Base-by-base conservation (phyloP, 148 eudicot species). In the Oxyria digyna region DNA sequence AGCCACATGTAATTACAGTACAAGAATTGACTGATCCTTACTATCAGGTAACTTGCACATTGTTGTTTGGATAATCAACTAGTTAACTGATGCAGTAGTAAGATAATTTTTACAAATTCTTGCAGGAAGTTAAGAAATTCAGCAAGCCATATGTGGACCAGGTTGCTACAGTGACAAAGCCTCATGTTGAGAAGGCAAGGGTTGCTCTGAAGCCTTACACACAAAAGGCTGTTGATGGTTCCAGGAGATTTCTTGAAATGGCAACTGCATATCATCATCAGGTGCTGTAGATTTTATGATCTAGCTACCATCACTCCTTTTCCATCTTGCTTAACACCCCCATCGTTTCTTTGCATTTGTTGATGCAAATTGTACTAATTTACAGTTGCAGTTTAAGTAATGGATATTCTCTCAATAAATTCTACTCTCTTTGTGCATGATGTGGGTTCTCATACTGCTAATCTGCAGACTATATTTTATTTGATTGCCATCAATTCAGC, bases 91-190 rank as follows among this genome's bases (percentile, higher is more conserved):
- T 46, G 24, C 13, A 49, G 41, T 69, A 38, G 42, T 67, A 63
- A 31, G 31, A 52, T 14, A 24, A 29, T 46, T 23, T 68, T n/a
- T 14, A n/a, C n/a, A 48, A 40, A 26, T 20, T 24, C 68, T 75
- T 71, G 13, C 92, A 89, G 97, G 93, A 85, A 72, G 78, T 78
- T 52, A 85, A 83, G 82, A 89, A 76, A 74, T 38, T 80, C 46
- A 85, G 97, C 81, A 82, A 75, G 78, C 97, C 93, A 71, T 89
- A 89, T 52, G 81, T 91, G 70, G 91, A 85, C 73, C 87, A 84
- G 82, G 89, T 85, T 71, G 96, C 91, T 45, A 81, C 89, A 67
- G 85, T 78, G 65, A 80, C 96, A 68, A 89, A 78, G 78, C 97
- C 97, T 77, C 97, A 91, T 78, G 86, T 89, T 55, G 97, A 85